Evolutionary conservation across 768 basidiomycete genomes (phyloP), one percentile per base, ranked within the genome.

Genomic region (Russula sp.): DNA sequence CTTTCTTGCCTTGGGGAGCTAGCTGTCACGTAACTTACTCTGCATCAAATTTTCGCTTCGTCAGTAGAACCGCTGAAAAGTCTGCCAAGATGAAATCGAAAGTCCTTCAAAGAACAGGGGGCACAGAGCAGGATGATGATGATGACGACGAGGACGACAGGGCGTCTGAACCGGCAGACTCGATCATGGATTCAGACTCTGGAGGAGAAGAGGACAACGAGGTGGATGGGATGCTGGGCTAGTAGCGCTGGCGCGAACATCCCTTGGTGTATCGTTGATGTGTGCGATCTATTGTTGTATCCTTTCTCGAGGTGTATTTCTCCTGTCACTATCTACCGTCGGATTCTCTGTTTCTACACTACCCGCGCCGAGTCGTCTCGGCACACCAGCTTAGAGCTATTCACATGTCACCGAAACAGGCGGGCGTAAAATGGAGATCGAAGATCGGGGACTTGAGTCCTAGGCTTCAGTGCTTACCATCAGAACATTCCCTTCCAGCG

Each of bases 221-320:
- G 58, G 67, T 68, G 39, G 67, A 68, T 42, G 67, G 57, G 13
- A 57, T 68, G 65, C 51, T 68, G 22, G 67, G 54, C 54, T 54
- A 64, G 47, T 55, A 54, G 27, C 40, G 32, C 10, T 37, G 11
- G 32, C 47, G 18, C 35, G 39, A 27, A 27, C 10, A 34, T 49
- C 51, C 7, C 9, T 37, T 42, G 50, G 22, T 45, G 44, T 45
- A 37, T 45, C n/a, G 32, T 51, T 16, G 52, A 42, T 47, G 20
- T 55, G 47, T 50, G 54, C 42, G 63, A 64, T 64, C 59, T 64
- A 64, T 44, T 51, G 53, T 55, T 51, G 63, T 55, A 64, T 54
- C 11, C 35, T 54, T 53, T 31, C 31, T 37, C 16, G 61, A 52
- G 14, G 10, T 59, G 37, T 63, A 60, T 44, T 47, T 27, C 11